These are phyloP conservation scores for Strobilomyces dryophilus DNA, from an alignment of 768 basidiomycete species.

Conservation along the genomic window DNA sequence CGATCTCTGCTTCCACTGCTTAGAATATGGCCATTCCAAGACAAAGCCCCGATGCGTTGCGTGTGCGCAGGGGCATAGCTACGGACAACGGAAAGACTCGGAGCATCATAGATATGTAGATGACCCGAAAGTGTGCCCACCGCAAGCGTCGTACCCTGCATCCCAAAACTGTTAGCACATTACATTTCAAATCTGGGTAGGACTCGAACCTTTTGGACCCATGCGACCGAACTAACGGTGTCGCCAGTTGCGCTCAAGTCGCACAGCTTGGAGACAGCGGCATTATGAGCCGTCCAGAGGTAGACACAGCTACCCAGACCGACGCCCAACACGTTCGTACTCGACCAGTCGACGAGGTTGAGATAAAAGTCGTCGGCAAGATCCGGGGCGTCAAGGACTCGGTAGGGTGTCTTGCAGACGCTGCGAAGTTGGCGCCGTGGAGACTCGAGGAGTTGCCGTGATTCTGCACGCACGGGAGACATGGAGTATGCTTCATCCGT, in stretches of 20 bases:
- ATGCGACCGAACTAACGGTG: conserved; percentile 82
- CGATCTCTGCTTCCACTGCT: conserved; percentile 91
- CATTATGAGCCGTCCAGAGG: conserved; percentile 94
- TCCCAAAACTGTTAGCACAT: neutral
- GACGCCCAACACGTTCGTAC: conserved; percentile 91
- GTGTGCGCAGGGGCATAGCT: conserved; percentile 83
- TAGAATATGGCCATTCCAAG: conserved; percentile 88
- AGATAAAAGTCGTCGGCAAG: conserved; percentile 98
- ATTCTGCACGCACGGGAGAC: conserved; percentile 83
- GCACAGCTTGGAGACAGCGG: conserved; percentile 87
- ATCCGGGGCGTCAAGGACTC: conserved; percentile 95
- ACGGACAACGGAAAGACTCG: conserved; percentile 66
- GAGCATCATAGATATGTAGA: conserved; percentile 92
- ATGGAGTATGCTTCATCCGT: conserved; percentile 87
- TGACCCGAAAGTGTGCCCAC: conserved; percentile 89
- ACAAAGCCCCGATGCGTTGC: conserved; percentile 88
- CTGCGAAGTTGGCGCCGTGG: conserved; percentile 77
- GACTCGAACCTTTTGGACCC: conserved; percentile 73
- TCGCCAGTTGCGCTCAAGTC: conserved; percentile 66
- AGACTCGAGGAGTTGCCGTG: conserved; percentile 76
- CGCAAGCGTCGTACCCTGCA: conserved; percentile 78
- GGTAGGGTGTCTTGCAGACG: conserved; percentile 93
- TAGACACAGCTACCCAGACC: conserved; percentile 92
- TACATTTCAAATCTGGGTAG: neutral
- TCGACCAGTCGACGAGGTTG: conserved; percentile 96